Evolutionary conservation across 768 basidiomycete genomes (phyloP).

Genomic region (Boletales sp.): DNA sequence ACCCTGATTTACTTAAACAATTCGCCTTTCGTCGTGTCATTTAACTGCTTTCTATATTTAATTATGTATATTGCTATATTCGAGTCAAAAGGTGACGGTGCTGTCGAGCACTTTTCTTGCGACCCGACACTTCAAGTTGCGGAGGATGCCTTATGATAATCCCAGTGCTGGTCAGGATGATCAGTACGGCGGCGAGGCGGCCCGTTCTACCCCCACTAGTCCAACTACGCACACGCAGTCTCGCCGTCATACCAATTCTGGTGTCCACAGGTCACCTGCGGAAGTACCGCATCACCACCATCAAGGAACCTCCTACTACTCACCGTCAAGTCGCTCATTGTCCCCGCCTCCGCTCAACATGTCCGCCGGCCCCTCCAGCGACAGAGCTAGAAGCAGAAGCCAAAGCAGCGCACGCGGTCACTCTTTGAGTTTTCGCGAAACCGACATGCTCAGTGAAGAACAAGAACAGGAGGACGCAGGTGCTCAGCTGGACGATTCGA

Average conservation of each 20-base stretch:
- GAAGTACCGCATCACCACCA: conserved; percentile 56
- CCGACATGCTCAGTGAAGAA: conserved; percentile 46
- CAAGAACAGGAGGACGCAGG: conserved; percentile 51
- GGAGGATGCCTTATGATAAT: too few species aligned
- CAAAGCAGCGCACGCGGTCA: conserved; percentile 54
- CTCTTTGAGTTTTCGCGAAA: conserved; percentile 42
- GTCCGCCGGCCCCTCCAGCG: conserved; percentile 49
- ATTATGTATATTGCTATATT: conserved; percentile 2
- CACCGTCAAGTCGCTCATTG: conserved; percentile 34
- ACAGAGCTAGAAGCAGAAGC: conserved; percentile 58
- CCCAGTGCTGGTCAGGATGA: too few species aligned
- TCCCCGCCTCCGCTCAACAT: conserved; percentile 49
- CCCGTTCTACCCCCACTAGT: conserved; percentile 37
- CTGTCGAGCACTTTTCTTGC: too few species aligned
- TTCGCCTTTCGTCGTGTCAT: conserved; percentile 2
- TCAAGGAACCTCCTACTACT: conserved; percentile 67
- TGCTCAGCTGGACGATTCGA: conserved; percentile 34
- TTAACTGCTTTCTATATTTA: conserved; percentile 13
- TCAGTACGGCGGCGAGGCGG: conserved; percentile 19
- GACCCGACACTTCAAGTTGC: too few species aligned
- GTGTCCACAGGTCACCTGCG: conserved; percentile 45
- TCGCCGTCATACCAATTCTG: conserved; percentile 46
- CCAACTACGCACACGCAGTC: conserved; percentile 30
- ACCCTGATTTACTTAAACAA: neutral
- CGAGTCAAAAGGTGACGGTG: too few species aligned